Base-by-base conservation (phyloP, 148 eudicot genomes). In the Simmondsia chinensis region DNA sequence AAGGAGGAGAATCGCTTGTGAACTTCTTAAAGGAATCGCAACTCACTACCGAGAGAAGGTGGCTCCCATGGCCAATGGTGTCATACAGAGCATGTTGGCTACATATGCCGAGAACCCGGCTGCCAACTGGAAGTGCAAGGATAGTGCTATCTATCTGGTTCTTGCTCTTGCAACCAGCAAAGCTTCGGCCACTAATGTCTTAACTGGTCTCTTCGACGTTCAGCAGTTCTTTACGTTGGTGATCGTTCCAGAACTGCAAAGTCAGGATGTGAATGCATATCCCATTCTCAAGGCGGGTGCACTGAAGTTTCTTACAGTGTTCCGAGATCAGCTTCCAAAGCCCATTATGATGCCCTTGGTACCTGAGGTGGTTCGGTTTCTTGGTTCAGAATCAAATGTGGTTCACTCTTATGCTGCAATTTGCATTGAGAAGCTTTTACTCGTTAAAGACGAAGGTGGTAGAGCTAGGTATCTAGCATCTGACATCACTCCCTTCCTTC, bases 1-100 rank as follows among this genome's bases (percentile, higher is more conserved):
- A 3, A 65, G 86, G 70, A 79, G 97, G 64, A 76, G 97, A 51
- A 84, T 84, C 59, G 95, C 95, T 10, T 91, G 97, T 76, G 97
- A 91, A 67, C 95, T 91, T 51, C 72, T 85, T 15, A 91, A 91
- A 68, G 97, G 94, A 20, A 79, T 79, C 56, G 88, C 85, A 19
- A 61, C 58, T 24, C 73, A 85, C 57, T 79, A 91, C 56, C 74
- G 72, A 50, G 83, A 91, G 45, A 79, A 74, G 69, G 80, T 91
- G 25, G 73, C 76, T 41, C 67, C 65, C 48, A 71, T 59, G 77
- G 78, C 79, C 20, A 74, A 77, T 20, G 56, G 28, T 69, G 84
- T 73, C 62, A 65, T 91, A 54, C 80, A 76, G 60, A 51, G 56
- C 34, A 69, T 77, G 70, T 62, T 91, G 73, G 69, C 71, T 6